Conservation (phyloP, 805 yeast genomes). For the Sugiyamaella qingdaonensis region DNA sequence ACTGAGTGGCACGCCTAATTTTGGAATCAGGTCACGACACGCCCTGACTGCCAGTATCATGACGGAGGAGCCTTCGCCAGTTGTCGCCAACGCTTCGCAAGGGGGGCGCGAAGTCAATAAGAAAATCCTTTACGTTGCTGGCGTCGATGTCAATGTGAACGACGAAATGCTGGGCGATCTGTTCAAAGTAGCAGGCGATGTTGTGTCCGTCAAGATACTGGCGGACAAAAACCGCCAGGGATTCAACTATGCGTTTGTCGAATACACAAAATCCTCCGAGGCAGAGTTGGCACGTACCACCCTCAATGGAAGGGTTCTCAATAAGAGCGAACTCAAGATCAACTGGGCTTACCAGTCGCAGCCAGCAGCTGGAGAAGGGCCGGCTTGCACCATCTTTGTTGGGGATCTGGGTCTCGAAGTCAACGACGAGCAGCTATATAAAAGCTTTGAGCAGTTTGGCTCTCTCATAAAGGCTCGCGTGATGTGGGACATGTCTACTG, state of each 20-base stretch:
- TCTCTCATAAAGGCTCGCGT: conserved; percentile 80
- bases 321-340: conserved; percentile 57
- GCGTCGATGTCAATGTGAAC: conserved; percentile 57
- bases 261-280: conserved; percentile 52
- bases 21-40: no score
- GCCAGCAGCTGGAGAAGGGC: conserved; percentile 49
- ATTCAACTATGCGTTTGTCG: conserved; percentile 80
- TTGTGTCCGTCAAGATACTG: conserved; percentile 63
- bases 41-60: no score
- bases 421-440: conserved; percentile 65
- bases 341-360: conserved; percentile 86
- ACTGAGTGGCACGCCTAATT: no score
- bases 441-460: conserved; percentile 52
- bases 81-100: conserved; percentile 47
- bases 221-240: conserved; percentile 59
- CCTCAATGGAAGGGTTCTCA: conserved; percentile 50
- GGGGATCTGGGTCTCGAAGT: conserved; percentile 84
- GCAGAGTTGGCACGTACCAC: conserved; percentile 47
- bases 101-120: conserved; percentile 81
- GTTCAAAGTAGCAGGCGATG: conserved; percentile 56
- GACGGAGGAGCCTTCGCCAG: not conserved
- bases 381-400: conserved; percentile 70
- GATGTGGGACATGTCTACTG: conserved; percentile 97
- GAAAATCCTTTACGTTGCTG: conserved; percentile 73
- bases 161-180: conserved; percentile 61